Conservation (phyloP, 2,329 filamentous ascomycete species). For the Arthrobotrys sphaeroides region DNA sequence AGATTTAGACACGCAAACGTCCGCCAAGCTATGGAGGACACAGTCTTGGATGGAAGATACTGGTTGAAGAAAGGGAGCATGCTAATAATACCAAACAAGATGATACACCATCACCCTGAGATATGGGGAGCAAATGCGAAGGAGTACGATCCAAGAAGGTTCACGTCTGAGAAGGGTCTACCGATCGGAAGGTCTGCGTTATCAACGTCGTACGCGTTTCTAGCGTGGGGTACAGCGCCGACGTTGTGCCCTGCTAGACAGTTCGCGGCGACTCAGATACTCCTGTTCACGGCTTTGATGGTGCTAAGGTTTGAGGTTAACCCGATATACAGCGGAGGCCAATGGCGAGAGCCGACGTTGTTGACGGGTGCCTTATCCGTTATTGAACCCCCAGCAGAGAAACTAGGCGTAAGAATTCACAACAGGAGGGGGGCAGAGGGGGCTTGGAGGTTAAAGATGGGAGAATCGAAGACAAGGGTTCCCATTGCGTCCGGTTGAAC, state of each 20-base stretch:
- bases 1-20: conserved; percentile 57
- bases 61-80: conserved; percentile 61
- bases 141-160: conserved; percentile 56
- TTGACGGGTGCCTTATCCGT: conserved; percentile 7
- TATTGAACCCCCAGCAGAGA: neutral
- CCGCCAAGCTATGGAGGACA: conserved; percentile 60
- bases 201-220: conserved; percentile 31
- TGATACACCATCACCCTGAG: conserved; percentile 58
- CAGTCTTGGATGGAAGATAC: conserved; percentile 59
- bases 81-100: conserved; percentile 60
- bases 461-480: conserved; percentile 5
- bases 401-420: conserved; percentile 1
- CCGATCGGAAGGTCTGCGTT: conserved; percentile 7
- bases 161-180: conserved; percentile 37
- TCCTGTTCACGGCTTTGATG: conserved; percentile 57
- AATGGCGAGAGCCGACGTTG: conserved; percentile 10
- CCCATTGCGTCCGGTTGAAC: conserved; percentile 12
- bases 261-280: conserved; percentile 58
- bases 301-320: conserved; percentile 56
- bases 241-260: conserved; percentile 59
- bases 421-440: conserved; percentile 5
- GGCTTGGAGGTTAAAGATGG: conserved; percentile 18
- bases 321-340: neutral
- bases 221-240: conserved; percentile 55
- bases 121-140: conserved; percentile 59